These are phyloP conservation scores for Galerina marginata DNA, from an alignment of 768 basidiomycete species.

Conservation along the genomic window DNA sequence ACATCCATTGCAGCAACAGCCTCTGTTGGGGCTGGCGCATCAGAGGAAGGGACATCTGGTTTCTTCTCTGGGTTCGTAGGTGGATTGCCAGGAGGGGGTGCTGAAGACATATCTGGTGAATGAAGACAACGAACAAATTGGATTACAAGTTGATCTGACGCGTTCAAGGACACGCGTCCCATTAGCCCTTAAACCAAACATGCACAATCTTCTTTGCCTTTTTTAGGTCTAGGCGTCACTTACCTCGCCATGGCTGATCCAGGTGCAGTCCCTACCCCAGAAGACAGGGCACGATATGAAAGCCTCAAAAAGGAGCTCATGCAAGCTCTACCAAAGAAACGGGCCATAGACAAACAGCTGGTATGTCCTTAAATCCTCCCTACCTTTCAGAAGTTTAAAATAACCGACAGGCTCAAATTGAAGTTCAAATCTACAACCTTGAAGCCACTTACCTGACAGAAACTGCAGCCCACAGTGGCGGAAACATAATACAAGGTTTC, in stretches of 20 bases:
- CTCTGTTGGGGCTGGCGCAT: constrained; percentile 37
- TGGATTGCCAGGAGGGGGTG: constrained; percentile 58
- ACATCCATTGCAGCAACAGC: constrained; percentile 69
- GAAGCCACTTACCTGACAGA: constrained; percentile 81
- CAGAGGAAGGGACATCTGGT: constrained; percentile 41
- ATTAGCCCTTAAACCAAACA: constrained; percentile 33
- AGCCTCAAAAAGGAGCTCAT: constrained; percentile 75
- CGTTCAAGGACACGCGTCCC: constrained; percentile 46
- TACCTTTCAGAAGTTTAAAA: background rate
- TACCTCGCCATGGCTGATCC: constrained; percentile 43
- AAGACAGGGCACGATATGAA: constrained; percentile 77
- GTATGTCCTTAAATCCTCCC: constrained; percentile 45
- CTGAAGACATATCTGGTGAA: constrained; percentile 56
- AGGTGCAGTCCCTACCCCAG: constrained; percentile 49
- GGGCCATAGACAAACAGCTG: constrained; percentile 77
- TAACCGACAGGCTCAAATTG: constrained; percentile 67
- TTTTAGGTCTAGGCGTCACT: background rate
- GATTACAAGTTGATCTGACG: constrained; percentile 28
- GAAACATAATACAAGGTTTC: constrained; percentile 88
- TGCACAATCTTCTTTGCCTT: constrained; percentile 20
- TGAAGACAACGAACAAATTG: constrained; percentile 11
- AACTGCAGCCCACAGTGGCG: constrained; percentile 76
- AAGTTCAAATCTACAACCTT: constrained; percentile 78
- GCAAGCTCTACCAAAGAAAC: constrained; percentile 75
- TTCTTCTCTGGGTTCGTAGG: constrained; percentile 59